phyloP scores from a whole-genome alignment of 2,329 filamentous ascomycete genomes.

The Cryphonectria naterciae region DNA sequence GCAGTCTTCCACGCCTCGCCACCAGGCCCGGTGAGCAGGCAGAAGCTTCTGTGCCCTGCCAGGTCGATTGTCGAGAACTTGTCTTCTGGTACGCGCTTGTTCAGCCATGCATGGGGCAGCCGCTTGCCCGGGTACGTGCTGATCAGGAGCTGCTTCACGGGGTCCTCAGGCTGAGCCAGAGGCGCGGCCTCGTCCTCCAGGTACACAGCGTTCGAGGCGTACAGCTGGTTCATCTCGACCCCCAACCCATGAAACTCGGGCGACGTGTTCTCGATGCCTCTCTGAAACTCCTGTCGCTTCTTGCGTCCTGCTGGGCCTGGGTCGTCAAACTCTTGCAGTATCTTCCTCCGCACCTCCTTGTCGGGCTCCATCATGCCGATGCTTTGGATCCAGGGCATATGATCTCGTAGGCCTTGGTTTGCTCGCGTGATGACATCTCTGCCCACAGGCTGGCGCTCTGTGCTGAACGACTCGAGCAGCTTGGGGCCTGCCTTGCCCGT shows the following conservation, averaged over 20 bases:
- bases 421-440: constrained; percentile 54
- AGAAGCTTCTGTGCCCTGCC: constrained; percentile 58
- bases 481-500: constrained; percentile 42
- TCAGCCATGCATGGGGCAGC: constrained; percentile 67
- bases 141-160: constrained; percentile 47
- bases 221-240: constrained; percentile 63
- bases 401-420: constrained; percentile 60
- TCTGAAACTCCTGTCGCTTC: constrained; percentile 44
- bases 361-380: constrained; percentile 48
- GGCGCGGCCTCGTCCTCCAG: constrained; percentile 48
- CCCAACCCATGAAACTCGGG: constrained; percentile 61
- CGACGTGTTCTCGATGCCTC: constrained; percentile 46
- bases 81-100: constrained; percentile 48
- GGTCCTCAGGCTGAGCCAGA: constrained; percentile 40
- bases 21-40: constrained; percentile 57
- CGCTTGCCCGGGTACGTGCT: constrained; percentile 63
- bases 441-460: constrained; percentile 56
- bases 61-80: constrained; percentile 63
- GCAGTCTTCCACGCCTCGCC: constrained; percentile 59
- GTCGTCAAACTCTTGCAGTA: constrained; percentile 47
- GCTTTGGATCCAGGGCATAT: constrained; percentile 49
- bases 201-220: constrained; percentile 51
- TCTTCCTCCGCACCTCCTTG: constrained; percentile 42
- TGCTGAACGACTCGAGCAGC: constrained; percentile 48
- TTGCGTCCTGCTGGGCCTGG: constrained; percentile 42